Conservation (phyloP, 2,329 filamentous ascomycete genomes). For the Trichocomaceae sp. region DNA sequence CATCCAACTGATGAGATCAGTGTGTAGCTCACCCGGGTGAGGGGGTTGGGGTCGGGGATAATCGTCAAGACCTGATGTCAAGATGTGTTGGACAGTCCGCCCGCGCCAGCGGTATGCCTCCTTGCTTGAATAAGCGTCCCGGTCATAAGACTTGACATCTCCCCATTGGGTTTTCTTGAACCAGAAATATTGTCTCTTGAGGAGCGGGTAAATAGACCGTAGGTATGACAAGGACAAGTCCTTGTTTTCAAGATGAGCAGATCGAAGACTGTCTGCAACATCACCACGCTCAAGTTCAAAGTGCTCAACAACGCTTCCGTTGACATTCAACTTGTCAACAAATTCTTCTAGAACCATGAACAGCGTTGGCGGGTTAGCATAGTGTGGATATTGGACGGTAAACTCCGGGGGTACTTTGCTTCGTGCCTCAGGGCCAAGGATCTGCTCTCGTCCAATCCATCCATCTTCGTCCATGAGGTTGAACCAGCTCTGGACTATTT, state of each 20-base stretch:
- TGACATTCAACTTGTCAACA: slow-evolving; percentile 64
- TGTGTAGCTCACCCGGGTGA: slow-evolving; percentile 89
- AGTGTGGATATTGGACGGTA: slow-evolving; percentile 92
- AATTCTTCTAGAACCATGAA: slow-evolving; percentile 84
- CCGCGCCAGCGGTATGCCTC: slow-evolving; percentile 96
- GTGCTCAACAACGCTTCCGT: slow-evolving; percentile 25
- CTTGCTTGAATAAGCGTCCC: slow-evolving; percentile 77
- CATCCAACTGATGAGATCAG: slow-evolving; percentile 93
- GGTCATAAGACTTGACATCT: slow-evolving; percentile 85
- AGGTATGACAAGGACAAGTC: slow-evolving; percentile 66
- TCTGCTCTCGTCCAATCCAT: slow-evolving; percentile 96
- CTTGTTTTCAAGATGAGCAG: slow-evolving; percentile 59
- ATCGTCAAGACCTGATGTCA: slow-evolving; percentile 92
- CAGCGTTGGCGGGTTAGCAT: slow-evolving; percentile 91
- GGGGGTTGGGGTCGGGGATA: slow-evolving; percentile 91
- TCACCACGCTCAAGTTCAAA: slow-evolving; percentile 20
- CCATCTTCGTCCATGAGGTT: slow-evolving; percentile 93
- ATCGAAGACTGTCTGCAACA: slow-evolving; percentile 47
- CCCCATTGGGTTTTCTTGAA: slow-evolving; percentile 88
- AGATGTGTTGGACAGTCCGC: slow-evolving; percentile 74
- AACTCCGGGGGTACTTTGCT: slow-evolving; percentile 94
- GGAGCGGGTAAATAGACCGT: slow-evolving; percentile 71
- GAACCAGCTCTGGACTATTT: slow-evolving; percentile 94
- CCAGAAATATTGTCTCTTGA: slow-evolving; percentile 89
- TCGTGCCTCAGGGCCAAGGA: slow-evolving; percentile 81